Evolutionary conservation across 2,329 filamentous ascomycete genomes (phyloP).

Genomic region (Penicillium verrucosum): DNA sequence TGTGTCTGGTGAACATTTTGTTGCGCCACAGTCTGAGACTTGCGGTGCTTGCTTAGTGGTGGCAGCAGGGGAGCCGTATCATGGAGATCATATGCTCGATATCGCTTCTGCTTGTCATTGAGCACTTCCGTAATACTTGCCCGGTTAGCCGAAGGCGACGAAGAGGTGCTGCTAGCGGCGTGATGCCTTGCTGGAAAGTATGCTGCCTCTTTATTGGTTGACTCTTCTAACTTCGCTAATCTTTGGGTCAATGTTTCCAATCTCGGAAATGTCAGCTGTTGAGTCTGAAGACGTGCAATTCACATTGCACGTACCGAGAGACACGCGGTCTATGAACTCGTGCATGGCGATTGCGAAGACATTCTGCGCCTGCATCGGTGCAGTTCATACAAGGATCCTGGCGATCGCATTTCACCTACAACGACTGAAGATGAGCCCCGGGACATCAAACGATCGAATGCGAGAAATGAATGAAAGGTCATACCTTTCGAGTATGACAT

Average conservation of each 20-base stretch:
- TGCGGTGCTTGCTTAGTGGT: constrained; percentile 11
- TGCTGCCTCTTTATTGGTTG: constrained; percentile 1
- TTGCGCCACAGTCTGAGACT: constrained; percentile 8
- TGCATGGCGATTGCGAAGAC: constrained; percentile 26
- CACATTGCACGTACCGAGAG: constrained; percentile 15
- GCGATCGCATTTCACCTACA: constrained; percentile 45
- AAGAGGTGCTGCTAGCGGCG: not conserved
- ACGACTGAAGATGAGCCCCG: not conserved
- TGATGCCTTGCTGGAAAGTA: constrained; percentile 10
- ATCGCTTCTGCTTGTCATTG: constrained; percentile 6
- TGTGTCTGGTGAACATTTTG: constrained; percentile 9
- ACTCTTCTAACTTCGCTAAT: constrained; percentile 20
- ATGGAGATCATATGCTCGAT: not conserved
- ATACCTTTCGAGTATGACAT: constrained; percentile 38
- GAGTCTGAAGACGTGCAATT: not conserved
- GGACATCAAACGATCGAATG: not conserved
- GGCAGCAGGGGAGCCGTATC: not conserved
- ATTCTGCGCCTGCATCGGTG: constrained; percentile 38
- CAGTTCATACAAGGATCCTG: constrained; percentile 47
- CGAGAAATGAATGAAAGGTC: too few relatives aligned
- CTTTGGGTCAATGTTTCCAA: constrained; percentile 19
- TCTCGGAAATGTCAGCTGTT: constrained; percentile 8
- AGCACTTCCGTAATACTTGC: not conserved
- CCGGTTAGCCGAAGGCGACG: constrained; percentile 9
- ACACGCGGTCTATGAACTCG: constrained; percentile 22